Evolutionary conservation across 2,329 filamentous ascomycete species (phyloP), one percentile per base, ranked within the genome.

Genomic region (Daldinia eschscholtzii): DNA sequence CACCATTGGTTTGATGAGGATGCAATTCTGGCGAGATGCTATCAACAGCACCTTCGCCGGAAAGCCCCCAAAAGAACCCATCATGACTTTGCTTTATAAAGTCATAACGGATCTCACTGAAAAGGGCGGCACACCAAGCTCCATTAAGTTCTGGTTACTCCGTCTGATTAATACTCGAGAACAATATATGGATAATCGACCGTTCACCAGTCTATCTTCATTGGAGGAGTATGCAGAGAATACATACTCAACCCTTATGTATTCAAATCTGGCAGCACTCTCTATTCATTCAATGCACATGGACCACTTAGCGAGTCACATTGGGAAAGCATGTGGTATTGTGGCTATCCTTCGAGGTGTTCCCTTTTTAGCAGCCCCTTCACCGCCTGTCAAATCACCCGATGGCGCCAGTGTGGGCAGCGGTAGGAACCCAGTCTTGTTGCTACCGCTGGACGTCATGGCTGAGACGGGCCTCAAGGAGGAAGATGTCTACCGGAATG

Each of bases 1-100:
- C n/a, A 91, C 91, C 3, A 92, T 98, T 68, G 95, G 93, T 57
- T 86, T 91, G 59, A 89, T 98, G 86, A 93, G 96, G 71, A 91
- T 97, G 81, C 93, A 97, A 79, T 98, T 98, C 84, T 98, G 96
- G 93, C 89, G 93, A 57, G 94, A 98, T 74, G 89, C 93, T 4
- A 84, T 99, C 58, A 87, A 91, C 61, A 90, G 91, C 68, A 92
- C 93, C 1, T 91, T 98, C 67, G 86, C 91, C 1, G 92, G 92
- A 35, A 84, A 85, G 0, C 94, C 96, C 1, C 94, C 94, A 1
- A 93, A 94, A 76, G 94, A 99, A 79, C 96, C 96, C 23, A 93
- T 98, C 46, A 95, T 94, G 65, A 88, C 97, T 33, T 85, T 98
- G 4, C 86, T 99, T 1, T 87, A 93, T 69, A 88, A 90, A 64